These are phyloP conservation scores for Zoysia pacifica DNA, from an alignment of 176 grass and related monocot species.

Conservation along the genomic window DNA sequence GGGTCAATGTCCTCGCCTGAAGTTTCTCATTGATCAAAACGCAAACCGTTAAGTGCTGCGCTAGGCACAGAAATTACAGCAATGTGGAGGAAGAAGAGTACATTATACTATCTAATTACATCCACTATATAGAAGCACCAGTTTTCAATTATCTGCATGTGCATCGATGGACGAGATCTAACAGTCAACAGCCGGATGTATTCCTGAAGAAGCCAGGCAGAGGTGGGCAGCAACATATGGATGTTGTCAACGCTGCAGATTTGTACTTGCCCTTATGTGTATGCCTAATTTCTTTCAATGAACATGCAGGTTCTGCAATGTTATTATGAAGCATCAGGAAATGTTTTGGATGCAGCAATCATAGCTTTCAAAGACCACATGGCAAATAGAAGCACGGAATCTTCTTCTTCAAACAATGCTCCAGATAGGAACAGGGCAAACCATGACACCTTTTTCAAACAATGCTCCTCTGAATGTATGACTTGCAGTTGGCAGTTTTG, in stretches of 20 bases:
- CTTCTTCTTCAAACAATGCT: not conserved
- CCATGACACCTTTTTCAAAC: not conserved
- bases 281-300: not conserved
- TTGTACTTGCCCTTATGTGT: not conserved
- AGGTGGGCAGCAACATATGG: too few relatives aligned
- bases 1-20: too few relatives aligned
- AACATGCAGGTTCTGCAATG: slow-evolving; percentile 26
- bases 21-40: too few relatives aligned
- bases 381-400: slow-evolving; percentile 2
- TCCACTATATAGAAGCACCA: too few relatives aligned
- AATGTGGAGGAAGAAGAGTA: too few relatives aligned
- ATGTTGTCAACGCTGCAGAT: not conserved
- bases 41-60: too few relatives aligned
- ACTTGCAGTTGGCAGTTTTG: not conserved
- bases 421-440: not conserved
- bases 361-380: slow-evolving; percentile 42
- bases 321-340: slow-evolving; percentile 28
- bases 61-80: too few relatives aligned
- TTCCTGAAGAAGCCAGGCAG: too few relatives aligned
- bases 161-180: too few relatives aligned
- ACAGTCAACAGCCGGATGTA: too few relatives aligned
- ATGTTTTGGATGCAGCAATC: slow-evolving; percentile 53
- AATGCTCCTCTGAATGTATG: slow-evolving; percentile 28
- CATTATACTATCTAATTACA: too few relatives aligned
- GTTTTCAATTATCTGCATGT: too few relatives aligned